Base-by-base conservation (phyloP, 805 yeast species). In the Schizosaccharomyces osmophilus region DNA sequence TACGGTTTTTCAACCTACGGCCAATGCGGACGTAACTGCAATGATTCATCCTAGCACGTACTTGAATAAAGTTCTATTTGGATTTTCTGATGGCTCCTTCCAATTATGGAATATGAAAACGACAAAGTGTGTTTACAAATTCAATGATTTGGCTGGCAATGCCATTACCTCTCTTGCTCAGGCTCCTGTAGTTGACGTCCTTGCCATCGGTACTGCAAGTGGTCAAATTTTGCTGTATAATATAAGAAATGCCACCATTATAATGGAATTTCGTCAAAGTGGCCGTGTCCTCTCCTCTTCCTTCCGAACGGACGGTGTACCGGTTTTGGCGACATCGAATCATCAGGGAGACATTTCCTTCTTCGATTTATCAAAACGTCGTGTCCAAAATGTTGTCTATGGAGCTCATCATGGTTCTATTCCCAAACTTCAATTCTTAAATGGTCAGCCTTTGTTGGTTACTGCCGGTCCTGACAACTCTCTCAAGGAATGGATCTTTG, bases 381-480 rank as follows among this genome's bases (percentile, higher is more conserved):
- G 88, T 2, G 78, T 95, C 64, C 82, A 89, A 31, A 97, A 89
- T 67, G 75, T 83, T 4, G 73, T 88, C 64, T 77, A 85, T 66
- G 77, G 77, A 61, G 83, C 87, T 11, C 97, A 90, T 69, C 77
- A 77, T 61, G 90, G 84, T 66, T 66, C 76, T 0, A 77, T 77
- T 66, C 82, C 88, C 15, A 80, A 79, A 61, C 85, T 81, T 4
- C 75, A 78, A 58, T 93, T 87, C 70, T 74, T 93, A 62, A 84
- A 86, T 66, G 97, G 97, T 2, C 97, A 90, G 73, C 89, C 98
- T 0, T 82, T 94, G 24, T 74, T 88, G 19, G 83, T 93, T 15
- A 84, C 96, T 1, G 81, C 84, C 55, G 97, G 97, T 66, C 90
- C 85, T 43, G 97, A 94, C 70, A 93, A 93, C 71, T 80, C 82